Evolutionary conservation across 495 filamentous ascomycete genomes (phyloP).

Genomic region (Massariosphaeria phaeospora): DNA sequence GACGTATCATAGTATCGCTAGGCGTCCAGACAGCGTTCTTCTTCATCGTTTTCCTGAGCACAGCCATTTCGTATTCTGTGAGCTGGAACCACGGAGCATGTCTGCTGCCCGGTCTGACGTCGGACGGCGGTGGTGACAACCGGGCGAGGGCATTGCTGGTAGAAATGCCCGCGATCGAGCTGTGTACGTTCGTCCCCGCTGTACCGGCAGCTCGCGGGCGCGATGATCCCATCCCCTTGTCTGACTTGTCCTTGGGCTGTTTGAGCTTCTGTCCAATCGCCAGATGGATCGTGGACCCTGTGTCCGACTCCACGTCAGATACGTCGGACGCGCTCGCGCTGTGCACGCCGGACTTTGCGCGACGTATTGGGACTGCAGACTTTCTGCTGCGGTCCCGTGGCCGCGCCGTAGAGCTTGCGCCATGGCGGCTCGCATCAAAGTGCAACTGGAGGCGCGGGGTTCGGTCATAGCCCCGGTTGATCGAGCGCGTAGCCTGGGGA

Average conservation of each 20-base stretch:
- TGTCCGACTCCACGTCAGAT: slow-evolving; percentile 11
- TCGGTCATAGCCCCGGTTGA: slow-evolving; percentile 42
- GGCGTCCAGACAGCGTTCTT: slow-evolving; percentile 97
- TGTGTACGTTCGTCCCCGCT: slow-evolving; percentile 53
- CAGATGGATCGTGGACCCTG: slow-evolving; percentile 18
- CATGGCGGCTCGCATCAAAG: slow-evolving; percentile 43
- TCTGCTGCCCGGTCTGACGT: slow-evolving; percentile 67
- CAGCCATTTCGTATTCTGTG: slow-evolving; percentile 86
- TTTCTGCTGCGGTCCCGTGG: slow-evolving; percentile 21
- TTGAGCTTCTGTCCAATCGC: slow-evolving; percentile 6
- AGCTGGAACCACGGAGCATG: slow-evolving; percentile 86
- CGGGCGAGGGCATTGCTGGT: slow-evolving; percentile 76
- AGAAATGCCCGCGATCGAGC: slow-evolving; percentile 59
- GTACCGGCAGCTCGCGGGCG: slow-evolving; percentile 46
- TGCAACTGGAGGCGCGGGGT: slow-evolving; percentile 34
- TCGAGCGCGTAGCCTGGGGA: slow-evolving; percentile 41
- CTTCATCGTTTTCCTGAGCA: slow-evolving; percentile 93
- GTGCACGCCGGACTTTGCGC: slow-evolving; percentile 25
- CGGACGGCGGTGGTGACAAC: slow-evolving; percentile 70
- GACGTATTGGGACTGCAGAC: slow-evolving; percentile 29
- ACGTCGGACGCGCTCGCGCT: slow-evolving; percentile 25
- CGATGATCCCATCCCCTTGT: slow-evolving; percentile 34
- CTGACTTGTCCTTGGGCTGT: slow-evolving; percentile 27
- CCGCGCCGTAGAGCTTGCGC: slow-evolving; percentile 36
- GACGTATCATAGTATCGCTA: slow-evolving; percentile 91